Evolutionary conservation across 2,329 filamentous ascomycete genomes (phyloP).

Genomic region (Gremmenia infestans): DNA sequence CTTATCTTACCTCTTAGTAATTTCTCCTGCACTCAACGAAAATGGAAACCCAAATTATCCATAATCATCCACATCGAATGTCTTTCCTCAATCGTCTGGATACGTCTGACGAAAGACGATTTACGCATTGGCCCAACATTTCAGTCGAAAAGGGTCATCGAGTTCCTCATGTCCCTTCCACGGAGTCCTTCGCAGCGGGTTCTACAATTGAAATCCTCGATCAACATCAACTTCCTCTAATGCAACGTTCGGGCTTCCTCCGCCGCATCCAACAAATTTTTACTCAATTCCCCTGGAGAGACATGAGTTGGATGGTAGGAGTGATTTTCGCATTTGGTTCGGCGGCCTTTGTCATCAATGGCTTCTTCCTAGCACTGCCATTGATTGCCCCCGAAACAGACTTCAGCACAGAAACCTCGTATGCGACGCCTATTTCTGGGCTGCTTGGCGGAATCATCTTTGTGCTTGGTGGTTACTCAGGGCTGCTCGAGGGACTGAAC

Average conservation of each 20-base stretch:
- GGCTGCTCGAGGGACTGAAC: conserved; percentile 20
- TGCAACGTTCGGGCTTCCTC: conserved; percentile 1
- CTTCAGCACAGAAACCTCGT: conserved; percentile 11
- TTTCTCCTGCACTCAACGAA: conserved; percentile 3
- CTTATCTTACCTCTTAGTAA: not conserved
- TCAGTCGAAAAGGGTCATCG: conserved; percentile 9
- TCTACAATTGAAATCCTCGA: conserved; percentile 2
- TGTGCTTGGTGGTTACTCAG: conserved; percentile 15
- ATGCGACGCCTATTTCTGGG: conserved; percentile 14
- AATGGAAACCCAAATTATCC: conserved; percentile 8
- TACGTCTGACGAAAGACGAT: not conserved
- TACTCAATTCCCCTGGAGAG: conserved; percentile 16
- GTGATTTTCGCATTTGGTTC: conserved; percentile 18
- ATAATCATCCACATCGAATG: not conserved
- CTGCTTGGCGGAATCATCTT: conserved; percentile 18
- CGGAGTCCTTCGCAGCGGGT: not conserved
- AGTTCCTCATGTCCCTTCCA: conserved; percentile 1
- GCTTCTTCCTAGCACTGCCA: conserved; percentile 19
- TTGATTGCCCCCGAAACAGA: conserved; percentile 11
- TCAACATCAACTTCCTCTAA: not conserved
- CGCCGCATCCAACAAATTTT: conserved; percentile 14
- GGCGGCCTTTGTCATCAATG: conserved; percentile 19
- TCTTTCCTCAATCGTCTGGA: conserved; percentile 11
- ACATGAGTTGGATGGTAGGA: conserved; percentile 19
- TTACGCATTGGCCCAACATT: conserved; percentile 14